These are phyloP conservation scores for Fusarium falciforme DNA, from an alignment of 2,329 filamentous ascomycete species.

Conservation along the genomic window DNA sequence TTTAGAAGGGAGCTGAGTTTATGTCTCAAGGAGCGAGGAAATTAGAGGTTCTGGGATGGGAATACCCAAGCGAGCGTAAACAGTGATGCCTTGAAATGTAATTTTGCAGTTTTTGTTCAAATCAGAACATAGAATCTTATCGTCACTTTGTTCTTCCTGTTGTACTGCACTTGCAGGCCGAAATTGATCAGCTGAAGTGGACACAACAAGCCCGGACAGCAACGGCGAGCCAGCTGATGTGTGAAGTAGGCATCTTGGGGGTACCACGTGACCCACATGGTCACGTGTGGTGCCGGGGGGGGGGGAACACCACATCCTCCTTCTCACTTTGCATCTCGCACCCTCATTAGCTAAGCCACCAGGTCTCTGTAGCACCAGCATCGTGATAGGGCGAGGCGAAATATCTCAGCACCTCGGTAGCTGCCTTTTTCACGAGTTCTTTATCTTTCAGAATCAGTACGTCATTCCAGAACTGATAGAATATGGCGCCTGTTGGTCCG, in stretches of 20 bases:
- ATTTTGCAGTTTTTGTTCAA: neutral
- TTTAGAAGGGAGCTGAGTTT: accelerated
- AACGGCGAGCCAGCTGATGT: too few relatives aligned
- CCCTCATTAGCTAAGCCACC: too few relatives aligned
- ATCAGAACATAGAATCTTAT: neutral
- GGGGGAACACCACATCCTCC: too few relatives aligned
- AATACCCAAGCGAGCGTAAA: neutral
- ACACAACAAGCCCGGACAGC: too few relatives aligned
- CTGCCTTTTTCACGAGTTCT: neutral
- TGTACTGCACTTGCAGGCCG: neutral
- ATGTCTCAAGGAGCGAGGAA: neutral
- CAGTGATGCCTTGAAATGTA: neutral
- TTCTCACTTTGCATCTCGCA: too few relatives aligned
- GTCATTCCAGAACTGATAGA: neutral
- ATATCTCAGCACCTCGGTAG: neutral
- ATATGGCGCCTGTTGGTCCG: neutral
- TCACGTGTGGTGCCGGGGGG: too few relatives aligned
- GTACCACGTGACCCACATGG: too few relatives aligned
- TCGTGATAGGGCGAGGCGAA: neutral
- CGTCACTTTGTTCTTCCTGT: neutral
- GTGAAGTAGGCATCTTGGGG: too few relatives aligned
- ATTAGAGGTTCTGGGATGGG: neutral
- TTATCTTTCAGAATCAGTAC: neutral
- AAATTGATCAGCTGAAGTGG: neutral
- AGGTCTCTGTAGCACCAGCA: too few relatives aligned